Evolutionary conservation across 495 filamentous ascomycete genomes (phyloP).

Genomic region (Staphylotrichum longicolle): DNA sequence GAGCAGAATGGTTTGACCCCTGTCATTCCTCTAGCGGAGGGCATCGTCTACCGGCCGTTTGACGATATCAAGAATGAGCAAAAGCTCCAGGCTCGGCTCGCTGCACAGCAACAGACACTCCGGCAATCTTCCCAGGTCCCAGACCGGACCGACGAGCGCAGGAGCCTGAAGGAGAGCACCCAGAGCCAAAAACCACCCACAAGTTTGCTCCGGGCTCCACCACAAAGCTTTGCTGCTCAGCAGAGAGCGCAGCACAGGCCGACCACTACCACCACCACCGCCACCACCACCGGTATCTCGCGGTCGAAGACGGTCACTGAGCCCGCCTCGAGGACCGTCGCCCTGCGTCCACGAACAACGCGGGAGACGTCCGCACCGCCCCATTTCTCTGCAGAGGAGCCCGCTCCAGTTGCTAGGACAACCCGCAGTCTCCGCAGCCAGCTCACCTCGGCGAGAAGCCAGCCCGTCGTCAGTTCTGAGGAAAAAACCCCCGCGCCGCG

Average conservation of each 20-base stretch:
- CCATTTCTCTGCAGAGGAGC: conserved; percentile 19
- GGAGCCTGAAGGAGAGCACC: conserved; percentile 27
- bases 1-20: conserved; percentile 68
- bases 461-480: conserved; percentile 10
- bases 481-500: conserved; percentile 13
- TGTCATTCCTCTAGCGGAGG: conserved; percentile 63
- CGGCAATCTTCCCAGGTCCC: conserved; percentile 21
- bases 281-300: conserved; percentile 14
- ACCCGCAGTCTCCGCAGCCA: conserved; percentile 35
- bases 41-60: conserved; percentile 64
- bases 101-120: conserved; percentile 13
- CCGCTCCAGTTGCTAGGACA: conserved; percentile 15
- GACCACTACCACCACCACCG: conserved; percentile 22
- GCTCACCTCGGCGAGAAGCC: conserved; percentile 23
- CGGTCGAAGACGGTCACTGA: conserved; percentile 28
- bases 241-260: conserved; percentile 50
- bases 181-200: conserved; percentile 20
- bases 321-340: conserved; percentile 19
- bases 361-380: conserved; percentile 7
- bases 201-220: conserved; percentile 44
- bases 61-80: conserved; percentile 43
- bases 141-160: conserved; percentile 26
- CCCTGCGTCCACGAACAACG: conserved; percentile 6
- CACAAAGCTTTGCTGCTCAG: conserved; percentile 60
- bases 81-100: conserved; percentile 31